Conservation (phyloP, 768 basidiomycete genomes). For the Boletus patriciae region DNA sequence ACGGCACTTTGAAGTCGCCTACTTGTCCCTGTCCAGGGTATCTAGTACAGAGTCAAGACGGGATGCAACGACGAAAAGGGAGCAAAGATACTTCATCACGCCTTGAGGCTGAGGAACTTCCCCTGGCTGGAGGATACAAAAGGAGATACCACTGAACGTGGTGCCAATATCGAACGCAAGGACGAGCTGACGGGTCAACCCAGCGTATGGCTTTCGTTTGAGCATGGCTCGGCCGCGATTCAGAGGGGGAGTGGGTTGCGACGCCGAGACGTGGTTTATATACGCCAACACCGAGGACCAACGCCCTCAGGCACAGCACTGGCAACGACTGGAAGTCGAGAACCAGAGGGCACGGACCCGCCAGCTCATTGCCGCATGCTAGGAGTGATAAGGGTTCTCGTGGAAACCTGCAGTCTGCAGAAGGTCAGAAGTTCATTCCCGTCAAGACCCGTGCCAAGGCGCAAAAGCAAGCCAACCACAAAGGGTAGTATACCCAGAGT, state of each 20-base stretch:
- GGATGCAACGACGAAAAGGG: too few relatives aligned
- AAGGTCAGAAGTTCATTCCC: conserved; percentile 1
- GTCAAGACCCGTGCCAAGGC: background rate
- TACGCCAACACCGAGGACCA: background rate
- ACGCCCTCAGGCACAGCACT: background rate
- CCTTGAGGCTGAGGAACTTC: conserved; percentile 25
- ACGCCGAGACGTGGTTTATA: conserved; percentile 5
- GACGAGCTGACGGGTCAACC: conserved; percentile 33
- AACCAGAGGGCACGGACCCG: background rate
- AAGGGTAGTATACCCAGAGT: too few relatives aligned
- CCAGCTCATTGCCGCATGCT: background rate
- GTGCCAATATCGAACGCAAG: conserved; percentile 41
- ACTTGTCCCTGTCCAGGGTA: conserved; percentile 41
- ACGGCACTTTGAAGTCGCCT: conserved; percentile 46
- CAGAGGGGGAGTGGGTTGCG: background rate
- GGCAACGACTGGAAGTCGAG: background rate
- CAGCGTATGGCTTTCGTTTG: conserved; percentile 34
- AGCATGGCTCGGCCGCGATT: conserved; percentile 22
- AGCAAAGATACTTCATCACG: conserved; percentile 14
- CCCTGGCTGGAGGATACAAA: conserved; percentile 39
- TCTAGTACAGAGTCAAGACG: conserved; percentile 12
- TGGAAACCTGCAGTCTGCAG: background rate
- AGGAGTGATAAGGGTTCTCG: background rate
- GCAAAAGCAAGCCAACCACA: background rate
- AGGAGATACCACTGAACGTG: conserved; percentile 38